Percentiles rank a stretch among this genome's conserved stretches.
Evolutionary conservation across 2,329 filamentous ascomycete species (phyloP).

Genomic region (Aspergillus transmontanensis): DNA sequence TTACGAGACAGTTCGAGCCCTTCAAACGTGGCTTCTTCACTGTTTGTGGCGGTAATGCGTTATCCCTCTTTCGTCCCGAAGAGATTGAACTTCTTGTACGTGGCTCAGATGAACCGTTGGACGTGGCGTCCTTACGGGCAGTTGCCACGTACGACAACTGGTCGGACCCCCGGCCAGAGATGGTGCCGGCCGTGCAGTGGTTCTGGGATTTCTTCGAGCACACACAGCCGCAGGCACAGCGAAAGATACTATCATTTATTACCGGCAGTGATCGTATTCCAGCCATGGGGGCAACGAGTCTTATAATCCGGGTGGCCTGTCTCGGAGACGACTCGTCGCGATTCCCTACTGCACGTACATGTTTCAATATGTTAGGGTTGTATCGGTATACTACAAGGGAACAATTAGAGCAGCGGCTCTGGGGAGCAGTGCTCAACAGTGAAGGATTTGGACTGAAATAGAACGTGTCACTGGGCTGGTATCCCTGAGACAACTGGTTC

Average conservation of each 20-base stretch:
- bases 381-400: slow-evolving; percentile 70
- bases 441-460: slow-evolving; percentile 86
- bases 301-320: slow-evolving; percentile 75
- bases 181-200: slow-evolving; percentile 74
- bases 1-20: slow-evolving; percentile 83
- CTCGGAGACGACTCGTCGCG: slow-evolving; percentile 73
- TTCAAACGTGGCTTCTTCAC: slow-evolving; percentile 95
- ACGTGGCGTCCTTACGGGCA: slow-evolving; percentile 72
- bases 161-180: slow-evolving; percentile 55
- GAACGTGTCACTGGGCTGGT: slow-evolving; percentile 3
- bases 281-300: slow-evolving; percentile 78
- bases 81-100: slow-evolving; percentile 88
- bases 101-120: slow-evolving; percentile 80
- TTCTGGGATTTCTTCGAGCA: slow-evolving; percentile 83
- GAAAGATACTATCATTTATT: slow-evolving; percentile 80
- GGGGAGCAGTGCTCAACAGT: slow-evolving; percentile 85
- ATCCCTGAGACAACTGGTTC: not conserved
- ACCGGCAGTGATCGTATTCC: slow-evolving; percentile 90
- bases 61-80: slow-evolving; percentile 84
- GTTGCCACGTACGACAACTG: slow-evolving; percentile 85
- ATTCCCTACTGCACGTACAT: slow-evolving; percentile 85
- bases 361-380: slow-evolving; percentile 82
- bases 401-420: slow-evolving; percentile 71
- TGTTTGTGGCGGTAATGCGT: slow-evolving; percentile 83
- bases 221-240: slow-evolving; percentile 68